Evolutionary conservation across 2,329 filamentous ascomycete species (phyloP).

Genomic region (Fusarium sp.): DNA sequence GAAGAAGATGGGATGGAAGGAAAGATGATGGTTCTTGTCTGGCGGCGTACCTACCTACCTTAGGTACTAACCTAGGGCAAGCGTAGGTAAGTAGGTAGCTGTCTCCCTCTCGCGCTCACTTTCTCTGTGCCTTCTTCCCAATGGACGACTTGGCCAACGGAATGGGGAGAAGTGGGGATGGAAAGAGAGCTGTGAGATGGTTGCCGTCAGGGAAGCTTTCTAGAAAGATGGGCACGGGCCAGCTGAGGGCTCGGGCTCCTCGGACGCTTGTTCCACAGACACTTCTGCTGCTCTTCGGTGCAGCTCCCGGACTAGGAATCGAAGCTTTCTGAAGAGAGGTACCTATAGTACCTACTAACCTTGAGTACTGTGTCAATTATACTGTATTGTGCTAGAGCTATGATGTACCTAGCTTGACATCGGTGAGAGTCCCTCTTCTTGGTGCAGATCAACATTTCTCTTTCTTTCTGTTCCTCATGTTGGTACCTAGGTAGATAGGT

Average conservation of each 20-base stretch:
- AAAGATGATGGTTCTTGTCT: conserved; percentile 21
- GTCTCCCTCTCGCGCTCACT: not conserved
- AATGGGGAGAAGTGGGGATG: conserved; percentile 42
- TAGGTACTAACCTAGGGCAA: conserved; percentile 4
- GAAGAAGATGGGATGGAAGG: conserved; percentile 16
- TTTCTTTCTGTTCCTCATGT: not conserved
- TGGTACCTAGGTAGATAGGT: too few relatives aligned
- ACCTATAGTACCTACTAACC: too few relatives aligned
- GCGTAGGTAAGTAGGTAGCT: conserved; percentile 30
- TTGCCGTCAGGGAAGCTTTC: conserved; percentile 49
- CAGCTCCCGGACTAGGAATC: conserved; percentile 46
- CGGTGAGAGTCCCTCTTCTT: not conserved
- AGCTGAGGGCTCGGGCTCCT: conserved; percentile 21
- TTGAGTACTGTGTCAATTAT: conserved; percentile 11
- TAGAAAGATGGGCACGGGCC: conserved; percentile 48
- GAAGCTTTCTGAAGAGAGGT: conserved; percentile 3
- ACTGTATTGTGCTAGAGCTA: not conserved
- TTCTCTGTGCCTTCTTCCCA: conserved; percentile 14
- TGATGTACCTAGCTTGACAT: conserved; percentile 13
- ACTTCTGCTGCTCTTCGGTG: conserved; percentile 46
- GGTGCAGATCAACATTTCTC: conserved; percentile 12
- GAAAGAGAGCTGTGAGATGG: conserved; percentile 34
- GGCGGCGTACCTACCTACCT: not conserved
- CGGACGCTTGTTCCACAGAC: conserved; percentile 45
- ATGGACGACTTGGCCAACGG: conserved; percentile 30